Percentiles rank a stretch among this genome's conserved stretches.
phyloP scores from a whole-genome alignment of 305 asterid genomes.

The Rubia tinctorum region DNA sequence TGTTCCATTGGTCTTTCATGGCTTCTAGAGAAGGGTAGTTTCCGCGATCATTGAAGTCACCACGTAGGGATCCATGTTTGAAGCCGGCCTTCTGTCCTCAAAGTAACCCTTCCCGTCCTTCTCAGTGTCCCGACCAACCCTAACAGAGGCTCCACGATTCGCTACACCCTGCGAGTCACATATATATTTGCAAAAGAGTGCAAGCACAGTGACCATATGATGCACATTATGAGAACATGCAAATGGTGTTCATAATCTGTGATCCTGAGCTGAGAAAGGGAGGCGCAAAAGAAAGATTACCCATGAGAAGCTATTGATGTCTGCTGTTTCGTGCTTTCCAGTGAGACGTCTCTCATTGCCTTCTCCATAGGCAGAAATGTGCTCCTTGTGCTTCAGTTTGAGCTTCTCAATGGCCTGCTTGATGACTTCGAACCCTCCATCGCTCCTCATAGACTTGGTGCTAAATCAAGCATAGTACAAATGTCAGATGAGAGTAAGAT shows the following conservation, averaged over 20 bases:
- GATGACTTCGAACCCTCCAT: slow-evolving; percentile 60
- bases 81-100: slow-evolving; percentile 76
- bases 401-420: slow-evolving; percentile 73
- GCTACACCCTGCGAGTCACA: slow-evolving; percentile 59
- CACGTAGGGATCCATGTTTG: slow-evolving; percentile 72
- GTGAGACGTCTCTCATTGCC: slow-evolving; percentile 88
- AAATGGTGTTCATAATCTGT: not conserved
- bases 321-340: slow-evolving; percentile 71
- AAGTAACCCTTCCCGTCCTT: slow-evolving; percentile 64
- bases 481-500: not conserved
- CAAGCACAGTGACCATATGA: not conserved
- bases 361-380: slow-evolving; percentile 79
- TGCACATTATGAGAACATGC: not conserved
- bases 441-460: slow-evolving; percentile 65
- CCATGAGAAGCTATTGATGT: slow-evolving; percentile 63
- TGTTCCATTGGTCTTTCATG: slow-evolving; percentile 14
- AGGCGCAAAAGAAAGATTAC: slow-evolving; percentile 25
- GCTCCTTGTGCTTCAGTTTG: slow-evolving; percentile 61
- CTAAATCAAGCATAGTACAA: slow-evolving; percentile 20
- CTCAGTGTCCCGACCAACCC: slow-evolving; percentile 87
- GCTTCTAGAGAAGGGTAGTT: slow-evolving; percentile 61
- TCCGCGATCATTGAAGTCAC: slow-evolving; percentile 77
- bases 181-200: not conserved
- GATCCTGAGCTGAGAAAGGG: not conserved
- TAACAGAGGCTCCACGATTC: slow-evolving; percentile 73